Evolutionary conservation across 108 stramenopile genomes (phyloP), one percentile per base, ranked within the genome.

Genomic region (Aurantiochytrium sp.): DNA sequence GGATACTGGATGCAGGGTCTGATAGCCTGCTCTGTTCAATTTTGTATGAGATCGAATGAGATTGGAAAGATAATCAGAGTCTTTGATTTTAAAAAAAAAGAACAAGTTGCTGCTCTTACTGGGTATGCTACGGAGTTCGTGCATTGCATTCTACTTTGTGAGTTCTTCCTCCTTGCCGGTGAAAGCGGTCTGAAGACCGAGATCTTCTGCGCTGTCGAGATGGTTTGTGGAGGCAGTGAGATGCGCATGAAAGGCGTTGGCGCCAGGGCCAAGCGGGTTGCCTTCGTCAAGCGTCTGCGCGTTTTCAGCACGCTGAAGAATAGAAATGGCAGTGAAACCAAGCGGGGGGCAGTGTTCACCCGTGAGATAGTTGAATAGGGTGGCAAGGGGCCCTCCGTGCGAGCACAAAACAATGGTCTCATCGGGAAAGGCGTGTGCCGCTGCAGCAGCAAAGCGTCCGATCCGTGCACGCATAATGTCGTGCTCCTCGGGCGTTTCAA

Each of bases 321-420:
- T 35, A 28, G 76, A 83, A 23, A 83, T 23, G 19, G 76, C 76
- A 18, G 76, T 83, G 76, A 83, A 83, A 0, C 76, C 76, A 12
- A 83, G 25, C 45, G 49, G 45, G 0, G 23, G 49, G 76, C 76
- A 83, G 49, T 28, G 76, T 6, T 83, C 18, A 6, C 76, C 76
- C 43, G 76, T 83, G 76, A 83, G 76, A 23, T 53, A 53, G 51
- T 83, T 47, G 76, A 83, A 83, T 0, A 83, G 76, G n/a, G 76
- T 16, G n/a, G 25, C 76, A 18, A 53, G n/a, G 0, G 76, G 76
- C 1, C 76, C 76, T 14, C 76, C 76, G 51, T 83, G 76, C 49
- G 76, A 83, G 49, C 45, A 47, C 19, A 83, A 16, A 6, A 83
- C 51, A 1, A 83, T 45, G 49, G 76, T 83, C 51, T 83, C 76